A percentile compares a stretch with the other conserved stretches of the same genome.
Conservation (phyloP, 2,329 filamentous ascomycete genomes). For the Clarireedia monteithiana region DNA sequence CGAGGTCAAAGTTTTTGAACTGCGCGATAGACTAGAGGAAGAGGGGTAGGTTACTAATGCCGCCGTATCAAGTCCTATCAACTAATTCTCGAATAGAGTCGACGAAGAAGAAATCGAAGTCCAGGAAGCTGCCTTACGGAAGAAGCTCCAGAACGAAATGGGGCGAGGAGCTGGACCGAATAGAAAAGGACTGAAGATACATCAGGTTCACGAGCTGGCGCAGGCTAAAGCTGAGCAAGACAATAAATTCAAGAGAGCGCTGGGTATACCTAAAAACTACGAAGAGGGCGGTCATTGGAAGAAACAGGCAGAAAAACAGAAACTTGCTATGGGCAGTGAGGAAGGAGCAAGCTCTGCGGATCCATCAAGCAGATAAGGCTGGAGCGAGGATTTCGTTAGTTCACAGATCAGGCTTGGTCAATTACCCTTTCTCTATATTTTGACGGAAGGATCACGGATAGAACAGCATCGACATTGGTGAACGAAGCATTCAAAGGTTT, state of each 20-base stretch:
- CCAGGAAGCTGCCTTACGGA: conserved; percentile 57
- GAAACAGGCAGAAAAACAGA: conserved; percentile 51
- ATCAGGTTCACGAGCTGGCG: conserved; percentile 94
- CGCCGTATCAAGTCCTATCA: background rate
- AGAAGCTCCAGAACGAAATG: conserved; percentile 45
- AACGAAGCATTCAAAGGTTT: too few relatives aligned
- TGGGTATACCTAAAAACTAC: conserved; percentile 81
- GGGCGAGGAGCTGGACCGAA: conserved; percentile 33
- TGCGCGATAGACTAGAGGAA: conserved; percentile 87
- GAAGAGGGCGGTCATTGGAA: conserved; percentile 83
- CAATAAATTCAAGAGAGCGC: conserved; percentile 74
- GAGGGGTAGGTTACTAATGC: conserved; percentile 51
- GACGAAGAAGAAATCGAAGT: conserved; percentile 89
- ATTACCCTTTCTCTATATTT: too few relatives aligned
- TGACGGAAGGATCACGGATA: too few relatives aligned
- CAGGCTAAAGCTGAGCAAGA: conserved; percentile 95
- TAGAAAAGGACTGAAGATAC: conserved; percentile 64
- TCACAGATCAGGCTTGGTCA: background rate
- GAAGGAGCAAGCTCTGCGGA: background rate
- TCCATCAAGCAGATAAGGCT: background rate
- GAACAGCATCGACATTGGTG: too few relatives aligned
- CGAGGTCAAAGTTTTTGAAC: conserved; percentile 87
- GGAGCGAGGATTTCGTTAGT: background rate
- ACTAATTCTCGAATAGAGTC: conserved; percentile 40
- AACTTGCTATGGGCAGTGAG: conserved; percentile 6